Evolutionary conservation across 192 early-diverging fungal genomes (phyloP).

Genomic region (Backusella liffmaniae): DNA sequence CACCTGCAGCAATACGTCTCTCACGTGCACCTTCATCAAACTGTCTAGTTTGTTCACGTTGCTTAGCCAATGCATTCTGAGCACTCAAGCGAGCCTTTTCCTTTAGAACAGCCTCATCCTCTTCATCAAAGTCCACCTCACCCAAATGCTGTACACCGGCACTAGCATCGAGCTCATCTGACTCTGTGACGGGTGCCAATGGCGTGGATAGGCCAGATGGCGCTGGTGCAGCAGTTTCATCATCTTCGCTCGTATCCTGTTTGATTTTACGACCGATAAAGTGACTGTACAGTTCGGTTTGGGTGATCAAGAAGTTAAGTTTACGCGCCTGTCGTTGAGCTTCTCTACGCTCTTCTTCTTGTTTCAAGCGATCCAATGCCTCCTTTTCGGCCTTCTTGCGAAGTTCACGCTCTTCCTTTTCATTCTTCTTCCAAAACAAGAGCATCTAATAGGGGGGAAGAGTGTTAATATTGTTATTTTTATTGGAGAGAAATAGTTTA

Average conservation of each 20-base stretch:
- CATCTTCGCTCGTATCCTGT: constrained; percentile 34
- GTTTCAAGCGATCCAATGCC: constrained; percentile 69
- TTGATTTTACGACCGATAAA: constrained; percentile 85
- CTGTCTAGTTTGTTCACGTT: constrained; percentile 59
- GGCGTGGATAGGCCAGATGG: constrained; percentile 14
- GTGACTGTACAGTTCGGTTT: constrained; percentile 91
- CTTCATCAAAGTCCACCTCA: constrained; percentile 80
- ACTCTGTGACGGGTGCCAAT: not conserved
- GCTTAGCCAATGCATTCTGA: constrained; percentile 72
- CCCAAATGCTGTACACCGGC: constrained; percentile 33
- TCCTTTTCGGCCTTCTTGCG: constrained; percentile 88
- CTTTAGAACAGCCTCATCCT: constrained; percentile 65
- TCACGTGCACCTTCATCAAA: constrained; percentile 63
- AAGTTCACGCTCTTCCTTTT: constrained; percentile 85
- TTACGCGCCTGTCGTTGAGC: constrained; percentile 81
- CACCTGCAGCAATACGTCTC: constrained; percentile 34
- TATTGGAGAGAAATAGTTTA: constrained; percentile 24
- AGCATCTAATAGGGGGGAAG: constrained; percentile 54
- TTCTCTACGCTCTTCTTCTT: constrained; percentile 84
- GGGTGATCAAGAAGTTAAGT: constrained; percentile 89
- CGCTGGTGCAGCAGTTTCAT: constrained; percentile 20
- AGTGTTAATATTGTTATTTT: not conserved
- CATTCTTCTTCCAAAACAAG: constrained; percentile 90
- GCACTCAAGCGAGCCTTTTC: constrained; percentile 73
- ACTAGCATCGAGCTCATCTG: constrained; percentile 11